Evolutionary conservation across 805 yeast genomes (phyloP), one percentile per base, ranked within the genome.

Genomic region (Saitoella complicata): DNA sequence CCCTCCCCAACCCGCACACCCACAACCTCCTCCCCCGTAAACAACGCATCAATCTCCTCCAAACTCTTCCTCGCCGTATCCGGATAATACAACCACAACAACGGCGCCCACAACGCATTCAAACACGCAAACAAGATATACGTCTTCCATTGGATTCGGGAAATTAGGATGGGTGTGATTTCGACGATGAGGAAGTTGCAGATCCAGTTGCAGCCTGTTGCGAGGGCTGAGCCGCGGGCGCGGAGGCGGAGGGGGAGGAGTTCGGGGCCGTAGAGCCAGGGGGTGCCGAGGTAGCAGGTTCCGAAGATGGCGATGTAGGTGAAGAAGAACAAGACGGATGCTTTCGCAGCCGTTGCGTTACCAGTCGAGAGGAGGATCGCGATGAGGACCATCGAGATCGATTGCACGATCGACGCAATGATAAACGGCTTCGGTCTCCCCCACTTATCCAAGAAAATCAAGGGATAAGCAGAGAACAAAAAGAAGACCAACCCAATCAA

Each of bases 61-160:
- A 86, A 68, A 31, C 78, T 72, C 42, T 86, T 74, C 10, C 95
- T 95, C 53, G 81, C 85, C 1, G 95, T 86, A 58, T 87, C 95
- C 1, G 95, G 95, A 57, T 80, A 84, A 40, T 75, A 64, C 41
- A 69, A 69, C 62, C 70, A 74, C 7, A 85, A 94, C 29, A 79
- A 76, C 5, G 94, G 45, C 5, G 51, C 11, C 41, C 43, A 45
- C 11, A 35, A 32, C 33, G 52, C 35, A 33, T 53, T 50, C 50
- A 80, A 67, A 32, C 65, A 58, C 6, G 83, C 82, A 60, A 81
- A 81, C 62, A 81, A 73, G 43, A 79, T 59, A 61, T 79, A 81
- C 48, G 79, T 71, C 48, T 80, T 80, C 72, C 11, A 33, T 33
- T 33, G 10, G 36, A 33, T 33, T 10, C 11, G 10, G 11, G 10